Evolutionary conservation across 441 rosid species (phyloP), one percentile per base, ranked within the genome.

Genomic region (Lepidium campestre): DNA sequence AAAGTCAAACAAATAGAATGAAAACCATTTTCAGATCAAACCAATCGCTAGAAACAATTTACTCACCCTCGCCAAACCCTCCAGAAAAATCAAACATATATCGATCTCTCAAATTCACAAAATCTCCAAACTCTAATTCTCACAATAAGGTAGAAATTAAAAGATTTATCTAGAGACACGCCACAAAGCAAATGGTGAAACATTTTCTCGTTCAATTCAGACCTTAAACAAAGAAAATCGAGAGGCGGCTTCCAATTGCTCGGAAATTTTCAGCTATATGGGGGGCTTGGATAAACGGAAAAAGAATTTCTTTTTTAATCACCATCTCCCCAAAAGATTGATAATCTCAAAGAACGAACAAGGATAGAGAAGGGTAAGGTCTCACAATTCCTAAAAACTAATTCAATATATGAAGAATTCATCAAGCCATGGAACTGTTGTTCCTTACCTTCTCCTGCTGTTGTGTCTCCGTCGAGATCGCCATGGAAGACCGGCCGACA

Each of bases 391-490:
- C 57, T 25, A 6, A 47, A 37, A 48, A 1, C 2, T 15, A 2
- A 10, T 17, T 13, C 7, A 12, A 25, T 17, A 10, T 2, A 23
- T 15, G 37, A 42, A 70, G 8, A 20, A 13, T 52, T 34, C 32
- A 52, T 12, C n/a, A 15, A 39, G 36, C 37, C 1, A 25, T 9
- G 20, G 44, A 54, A 10, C 40, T 54, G 29, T 45, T 25, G 47
- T 22, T 44, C 10, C 14, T 29, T 63, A 72, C 76, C 76, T 72
- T 72, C 50, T 65, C 72, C 48, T 59, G 72, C 7, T 72, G 70
- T 40, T 72, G 67, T 35, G 57, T 72, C 67, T 72, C 76, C 48
- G 76, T 42, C 42, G 57, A 45, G 57, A 72, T 72, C 67, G 67
- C 72, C 76, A 72, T 72, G 49, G 72, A 44, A 72, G 50, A 39